phyloP scores from a whole-genome alignment of 1,284 basidiomycete species.

The Apiotrichum montevideense region DNA sequence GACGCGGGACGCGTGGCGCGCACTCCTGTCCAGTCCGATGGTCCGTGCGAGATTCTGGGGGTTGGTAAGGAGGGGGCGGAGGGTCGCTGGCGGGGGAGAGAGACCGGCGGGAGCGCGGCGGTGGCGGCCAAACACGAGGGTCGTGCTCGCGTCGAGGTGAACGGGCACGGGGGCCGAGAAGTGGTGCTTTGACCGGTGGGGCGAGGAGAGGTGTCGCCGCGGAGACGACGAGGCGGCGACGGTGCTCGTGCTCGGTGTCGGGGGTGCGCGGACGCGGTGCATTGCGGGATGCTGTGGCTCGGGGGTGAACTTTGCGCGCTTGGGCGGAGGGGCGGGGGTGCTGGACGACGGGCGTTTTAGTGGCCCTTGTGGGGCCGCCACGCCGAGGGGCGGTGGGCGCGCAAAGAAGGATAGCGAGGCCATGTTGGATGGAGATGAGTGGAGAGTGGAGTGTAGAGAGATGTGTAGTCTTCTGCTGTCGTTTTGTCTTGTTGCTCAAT shows the following conservation, averaged over 20 bases:
- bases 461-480: too few relatives aligned
- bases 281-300: constrained; percentile 3
- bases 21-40: constrained; percentile 35
- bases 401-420: too few relatives aligned
- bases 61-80: constrained; percentile 1
- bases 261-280: constrained; percentile 10
- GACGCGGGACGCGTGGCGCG: constrained; percentile 38
- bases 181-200: constrained; percentile 3
- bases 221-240: constrained; percentile 41
- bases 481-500: too few relatives aligned
- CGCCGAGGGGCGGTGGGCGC: too few relatives aligned
- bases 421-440: too few relatives aligned
- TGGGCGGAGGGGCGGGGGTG: too few relatives aligned
- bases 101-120: constrained; percentile 2
- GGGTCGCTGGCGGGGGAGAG: not conserved
- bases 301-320: too few relatives aligned
- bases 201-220: constrained; percentile 17
- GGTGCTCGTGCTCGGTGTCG: constrained; percentile 39
- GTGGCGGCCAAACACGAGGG: constrained; percentile 39
- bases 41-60: constrained; percentile 16
- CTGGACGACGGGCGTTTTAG: too few relatives aligned
- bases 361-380: too few relatives aligned
- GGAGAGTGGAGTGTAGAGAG: too few relatives aligned
- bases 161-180: constrained; percentile 5
- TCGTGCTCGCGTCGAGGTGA: constrained; percentile 16